Conservation (phyloP, 176 grass and related monocot genomes). For the Oryza rufipogon region DNA sequence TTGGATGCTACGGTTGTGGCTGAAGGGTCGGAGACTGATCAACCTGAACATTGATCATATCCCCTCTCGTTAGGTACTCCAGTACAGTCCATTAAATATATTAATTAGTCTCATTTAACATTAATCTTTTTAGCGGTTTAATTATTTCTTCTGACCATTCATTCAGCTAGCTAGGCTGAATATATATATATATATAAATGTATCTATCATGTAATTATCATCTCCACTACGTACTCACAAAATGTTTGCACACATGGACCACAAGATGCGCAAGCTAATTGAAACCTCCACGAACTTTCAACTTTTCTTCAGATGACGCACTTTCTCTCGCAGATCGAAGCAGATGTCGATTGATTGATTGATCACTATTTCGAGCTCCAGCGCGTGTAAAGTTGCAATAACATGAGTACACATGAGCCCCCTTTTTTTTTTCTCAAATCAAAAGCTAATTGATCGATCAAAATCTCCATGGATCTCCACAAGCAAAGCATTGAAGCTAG, state of each 20-base stretch:
- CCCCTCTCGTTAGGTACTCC: background rate
- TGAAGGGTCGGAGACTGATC: background rate
- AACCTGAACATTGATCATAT: too few relatives aligned
- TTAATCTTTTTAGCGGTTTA: background rate
- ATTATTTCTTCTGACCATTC: slow-evolving; percentile 14
- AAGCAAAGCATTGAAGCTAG: background rate
- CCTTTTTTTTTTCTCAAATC: background rate
- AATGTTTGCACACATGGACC: background rate
- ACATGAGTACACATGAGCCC: background rate
- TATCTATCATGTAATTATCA: background rate
- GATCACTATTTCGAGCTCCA: background rate
- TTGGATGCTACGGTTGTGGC: background rate
- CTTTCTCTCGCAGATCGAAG: background rate
- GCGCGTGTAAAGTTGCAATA: background rate
- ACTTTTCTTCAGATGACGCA: background rate
- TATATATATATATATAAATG: background rate
- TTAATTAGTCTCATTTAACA: background rate
- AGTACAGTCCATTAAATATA: background rate
- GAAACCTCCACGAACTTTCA: background rate
- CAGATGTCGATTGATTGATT: background rate
- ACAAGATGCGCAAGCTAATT: background rate
- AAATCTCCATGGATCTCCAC: background rate
- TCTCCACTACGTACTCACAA: slow-evolving; percentile 23
- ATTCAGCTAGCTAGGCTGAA: background rate
- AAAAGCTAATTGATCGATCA: background rate